phyloP scores from a whole-genome alignment of 148 eudicot genomes.

The Spergularia marina region DNA sequence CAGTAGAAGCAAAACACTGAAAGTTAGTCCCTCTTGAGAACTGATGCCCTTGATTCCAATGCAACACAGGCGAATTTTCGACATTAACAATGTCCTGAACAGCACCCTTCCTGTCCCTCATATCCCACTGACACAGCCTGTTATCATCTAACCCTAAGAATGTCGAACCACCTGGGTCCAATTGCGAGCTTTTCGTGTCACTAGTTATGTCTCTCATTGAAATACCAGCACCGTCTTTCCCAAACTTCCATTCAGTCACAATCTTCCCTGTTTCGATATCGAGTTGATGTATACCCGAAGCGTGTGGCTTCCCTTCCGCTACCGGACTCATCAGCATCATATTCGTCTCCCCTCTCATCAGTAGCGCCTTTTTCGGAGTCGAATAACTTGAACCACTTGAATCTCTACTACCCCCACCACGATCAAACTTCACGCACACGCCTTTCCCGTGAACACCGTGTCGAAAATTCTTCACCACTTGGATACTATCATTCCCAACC shows the following conservation, averaged over 20 bases:
- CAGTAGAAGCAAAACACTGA: conserved; percentile 91
- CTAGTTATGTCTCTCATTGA: conserved; percentile 86
- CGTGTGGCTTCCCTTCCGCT: conserved; percentile 66
- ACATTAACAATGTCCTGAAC: conserved; percentile 56
- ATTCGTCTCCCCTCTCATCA: conserved; percentile 93
- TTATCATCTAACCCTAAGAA: conserved; percentile 95
- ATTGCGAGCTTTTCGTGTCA: conserved; percentile 75
- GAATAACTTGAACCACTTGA: conserved; percentile 26
- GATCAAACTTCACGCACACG: conserved; percentile 67
- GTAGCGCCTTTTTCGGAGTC: conserved; percentile 69
- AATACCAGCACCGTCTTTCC: conserved; percentile 78
- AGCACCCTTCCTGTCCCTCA: conserved; percentile 76
- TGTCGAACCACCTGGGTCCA: conserved; percentile 87
- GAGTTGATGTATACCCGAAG: conserved; percentile 72
- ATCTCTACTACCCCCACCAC: conserved; percentile 15
- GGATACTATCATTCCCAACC: conserved; percentile 69
- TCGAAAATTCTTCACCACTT: conserved; percentile 88
- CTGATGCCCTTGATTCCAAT: conserved; percentile 94
- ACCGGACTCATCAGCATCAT: conserved; percentile 88
- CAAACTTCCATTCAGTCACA: conserved; percentile 92
- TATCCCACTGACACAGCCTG: conserved; percentile 90
- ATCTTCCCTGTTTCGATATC: conserved; percentile 93
- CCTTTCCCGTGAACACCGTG: conserved; percentile 99
- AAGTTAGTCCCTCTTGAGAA: conserved; percentile 89
- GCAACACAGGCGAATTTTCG: conserved; percentile 62